Evolutionary conservation across 495 filamentous ascomycete species (phyloP).

Genomic region (Daldinia concentrica): DNA sequence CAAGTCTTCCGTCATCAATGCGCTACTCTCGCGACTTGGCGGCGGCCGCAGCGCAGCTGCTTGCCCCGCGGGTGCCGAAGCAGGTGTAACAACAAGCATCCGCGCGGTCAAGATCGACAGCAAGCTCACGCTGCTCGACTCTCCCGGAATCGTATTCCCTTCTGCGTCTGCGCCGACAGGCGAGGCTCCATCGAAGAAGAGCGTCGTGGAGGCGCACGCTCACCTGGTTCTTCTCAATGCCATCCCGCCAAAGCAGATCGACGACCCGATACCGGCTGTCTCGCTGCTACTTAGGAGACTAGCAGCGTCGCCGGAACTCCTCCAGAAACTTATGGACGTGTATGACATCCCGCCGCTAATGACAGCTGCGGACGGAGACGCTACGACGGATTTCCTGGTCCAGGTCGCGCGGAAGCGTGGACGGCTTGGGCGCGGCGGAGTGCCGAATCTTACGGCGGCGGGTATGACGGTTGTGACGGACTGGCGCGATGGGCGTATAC

Average conservation of each 20-base stretch:
- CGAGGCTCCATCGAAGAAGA: constrained; percentile 55
- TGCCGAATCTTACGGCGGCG: constrained; percentile 87
- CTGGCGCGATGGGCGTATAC: constrained; percentile 94
- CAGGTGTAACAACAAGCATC: constrained; percentile 89
- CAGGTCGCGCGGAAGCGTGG: constrained; percentile 95
- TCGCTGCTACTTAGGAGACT: constrained; percentile 81
- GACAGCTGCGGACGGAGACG: constrained; percentile 67
- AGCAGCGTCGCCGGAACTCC: constrained; percentile 72
- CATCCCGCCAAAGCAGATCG: constrained; percentile 90
- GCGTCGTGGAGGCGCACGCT: constrained; percentile 79
- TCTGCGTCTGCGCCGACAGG: constrained; percentile 52
- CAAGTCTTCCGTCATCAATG: constrained; percentile 97
- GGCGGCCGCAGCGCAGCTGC: constrained; percentile 70
- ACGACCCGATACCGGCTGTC: constrained; percentile 88
- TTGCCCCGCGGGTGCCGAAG: constrained; percentile 90
- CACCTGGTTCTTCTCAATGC: constrained; percentile 89
- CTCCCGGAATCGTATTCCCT: constrained; percentile 95
- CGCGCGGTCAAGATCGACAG: constrained; percentile 93
- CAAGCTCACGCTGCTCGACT: constrained; percentile 93
- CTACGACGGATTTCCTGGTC: constrained; percentile 90
- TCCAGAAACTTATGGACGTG: constrained; percentile 77
- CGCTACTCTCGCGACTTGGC: constrained; percentile 82
- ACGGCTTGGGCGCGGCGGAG: constrained; percentile 84
- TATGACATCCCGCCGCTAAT: constrained; percentile 86
- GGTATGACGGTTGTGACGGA: constrained; percentile 93